Conservation (phyloP, 169 alveolate species). For the Plasmodium vivax region DNA sequence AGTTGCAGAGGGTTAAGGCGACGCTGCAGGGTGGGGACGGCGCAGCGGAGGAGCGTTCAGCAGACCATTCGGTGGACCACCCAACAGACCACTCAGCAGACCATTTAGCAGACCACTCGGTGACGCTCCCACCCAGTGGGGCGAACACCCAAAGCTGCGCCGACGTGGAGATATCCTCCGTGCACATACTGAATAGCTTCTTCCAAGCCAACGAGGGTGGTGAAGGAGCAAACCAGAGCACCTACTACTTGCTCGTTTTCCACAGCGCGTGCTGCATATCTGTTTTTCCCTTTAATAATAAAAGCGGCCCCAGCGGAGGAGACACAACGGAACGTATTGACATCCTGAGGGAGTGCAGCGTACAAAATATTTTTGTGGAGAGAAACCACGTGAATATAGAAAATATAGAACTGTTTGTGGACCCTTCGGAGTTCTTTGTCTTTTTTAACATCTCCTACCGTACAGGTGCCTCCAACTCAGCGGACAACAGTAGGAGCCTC, state of each 20-base stretch:
- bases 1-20: not conserved
- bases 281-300: constrained; percentile 35
- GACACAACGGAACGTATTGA: constrained; percentile 21
- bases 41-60: not conserved
- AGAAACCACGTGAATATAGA: constrained; percentile 2
- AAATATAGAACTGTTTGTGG: constrained; percentile 50
- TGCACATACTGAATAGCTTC: constrained; percentile 37
- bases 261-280: constrained; percentile 64
- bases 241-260: constrained; percentile 34
- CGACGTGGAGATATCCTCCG: constrained; percentile 28
- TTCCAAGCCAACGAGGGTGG: not conserved
- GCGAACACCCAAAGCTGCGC: not conserved
- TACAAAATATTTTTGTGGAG: constrained; percentile 41
- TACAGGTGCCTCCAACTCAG: not conserved
- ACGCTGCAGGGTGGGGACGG: not conserved
- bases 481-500: constrained; percentile 22
- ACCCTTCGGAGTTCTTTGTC: constrained; percentile 73
- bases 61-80: not conserved
- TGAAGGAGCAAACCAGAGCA: not conserved
- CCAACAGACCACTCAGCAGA: no score
- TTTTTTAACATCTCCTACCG: constrained; percentile 49
- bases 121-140: not conserved
- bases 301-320: not conserved
- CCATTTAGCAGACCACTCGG: not conserved
- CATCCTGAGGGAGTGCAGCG: constrained; percentile 8